Percentiles rank a stretch among this genome's conserved stretches.
These are phyloP conservation scores for Cavenderia fasciculata DNA, from an alignment of 78 protist genomes.

Conservation along the genomic window DNA sequence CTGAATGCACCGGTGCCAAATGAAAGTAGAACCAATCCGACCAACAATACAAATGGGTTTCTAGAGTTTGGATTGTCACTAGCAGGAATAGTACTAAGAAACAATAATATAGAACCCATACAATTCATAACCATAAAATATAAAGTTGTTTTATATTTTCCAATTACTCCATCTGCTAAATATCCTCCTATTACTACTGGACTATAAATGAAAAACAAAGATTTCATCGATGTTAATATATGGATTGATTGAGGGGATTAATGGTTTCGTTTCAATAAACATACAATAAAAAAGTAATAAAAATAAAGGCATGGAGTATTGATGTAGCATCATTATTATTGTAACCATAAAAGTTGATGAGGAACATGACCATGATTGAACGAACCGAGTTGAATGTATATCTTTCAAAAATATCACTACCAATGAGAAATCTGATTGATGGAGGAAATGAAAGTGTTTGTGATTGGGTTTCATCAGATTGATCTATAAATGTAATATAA, in stretches of 20 bases:
- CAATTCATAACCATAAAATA: slow-evolving; percentile 58
- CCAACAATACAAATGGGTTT: slow-evolving; percentile 29
- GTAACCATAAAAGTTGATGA: background rate
- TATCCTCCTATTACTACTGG: slow-evolving; percentile 79
- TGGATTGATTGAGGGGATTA: too few species aligned
- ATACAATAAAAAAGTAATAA: slow-evolving; percentile 3
- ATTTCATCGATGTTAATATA: too few species aligned
- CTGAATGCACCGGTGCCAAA: slow-evolving; percentile 89
- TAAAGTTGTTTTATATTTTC: slow-evolving; percentile 76
- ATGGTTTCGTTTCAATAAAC: too few species aligned
- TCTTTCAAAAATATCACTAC: slow-evolving; percentile 67
- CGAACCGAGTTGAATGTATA: background rate
- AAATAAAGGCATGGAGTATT: background rate
- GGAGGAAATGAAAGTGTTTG: too few species aligned
- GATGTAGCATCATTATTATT: background rate
- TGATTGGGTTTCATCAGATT: too few species aligned
- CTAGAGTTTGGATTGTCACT: slow-evolving; percentile 63
- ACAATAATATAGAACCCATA: slow-evolving; percentile 60
- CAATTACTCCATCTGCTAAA: slow-evolving; percentile 70
- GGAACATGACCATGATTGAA: background rate
- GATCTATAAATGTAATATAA: too few species aligned
- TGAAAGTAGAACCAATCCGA: slow-evolving; percentile 81
- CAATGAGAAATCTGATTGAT: slow-evolving; percentile 43
- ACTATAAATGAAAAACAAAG: too few species aligned
- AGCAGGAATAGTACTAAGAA: slow-evolving; percentile 81